Evolutionary conservation across 2,329 filamentous ascomycete species (phyloP), one percentile per base, ranked within the genome.

Genomic region (Trichoderma lentiforme): DNA sequence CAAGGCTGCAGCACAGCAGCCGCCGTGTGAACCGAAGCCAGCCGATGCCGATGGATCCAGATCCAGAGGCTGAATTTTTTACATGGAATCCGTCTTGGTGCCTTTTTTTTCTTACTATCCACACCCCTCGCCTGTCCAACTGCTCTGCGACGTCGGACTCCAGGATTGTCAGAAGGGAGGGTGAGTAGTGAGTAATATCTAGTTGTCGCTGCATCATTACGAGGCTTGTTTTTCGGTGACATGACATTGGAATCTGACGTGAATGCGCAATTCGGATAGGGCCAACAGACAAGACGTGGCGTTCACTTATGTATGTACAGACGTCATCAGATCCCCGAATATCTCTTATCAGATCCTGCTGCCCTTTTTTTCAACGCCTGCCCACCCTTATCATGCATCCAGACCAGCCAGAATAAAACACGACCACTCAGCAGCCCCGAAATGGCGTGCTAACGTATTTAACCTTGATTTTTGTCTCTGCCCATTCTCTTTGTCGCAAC

Each of bases 1-100:
- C 28, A 30, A 58, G 56, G 56, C 28, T 58, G 43, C 43, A 51
- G 43, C 43, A 51, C 43, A 51, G n/a, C 43, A 21, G n/a, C 47
- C 8, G 34, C 43, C 28, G 21, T 60, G 51, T 65, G 72, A 72
- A 73, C 72, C 72, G 72, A 73, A 72, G 72, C 70, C 70, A 73
- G 51, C 72, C 72, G 70, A 63, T 43, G 53, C 69, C 39, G 64
- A 47, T 69, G 63, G 65, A 24, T 3, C 56, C 60, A 64, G 43
- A 70, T 60, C 60, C 43, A 64, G 68, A 61, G 51, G 64, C 51
- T 36, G 63, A 26, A 24, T 43, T 66, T 36, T 36, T 66, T 66
- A 28, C 18, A n/a, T 32, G 56, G 26, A 32, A 53, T 24, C 47
- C 47, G 47, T 53, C 39, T 18, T 43, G 39, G 39, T 18, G 21